A percentile compares a stretch with the other conserved stretches of the same genome.
phyloP scores from a whole-genome alignment of 228 moss, liverwort and hornwort genomes.

The Sphagnum fallax region DNA sequence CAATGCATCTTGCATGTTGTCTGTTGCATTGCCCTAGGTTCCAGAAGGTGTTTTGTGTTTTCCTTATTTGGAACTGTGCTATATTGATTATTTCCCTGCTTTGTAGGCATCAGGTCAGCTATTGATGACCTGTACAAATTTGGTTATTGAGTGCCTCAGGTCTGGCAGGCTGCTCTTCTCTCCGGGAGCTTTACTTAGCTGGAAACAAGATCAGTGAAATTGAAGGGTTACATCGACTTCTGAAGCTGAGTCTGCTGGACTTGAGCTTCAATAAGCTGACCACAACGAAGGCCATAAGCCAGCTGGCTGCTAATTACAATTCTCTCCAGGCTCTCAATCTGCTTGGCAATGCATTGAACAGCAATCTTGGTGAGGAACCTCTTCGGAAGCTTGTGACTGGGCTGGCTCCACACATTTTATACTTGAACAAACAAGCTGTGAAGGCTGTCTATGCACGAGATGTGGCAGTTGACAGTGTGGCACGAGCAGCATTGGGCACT shows the following conservation, averaged over 20 bases:
- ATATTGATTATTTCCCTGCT: no score
- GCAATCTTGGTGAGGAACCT: constrained; percentile 39
- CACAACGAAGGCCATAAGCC: constrained; percentile 22
- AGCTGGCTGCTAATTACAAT: constrained; percentile 37
- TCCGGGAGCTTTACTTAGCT: constrained; percentile 31
- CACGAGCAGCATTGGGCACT: constrained; percentile 23
- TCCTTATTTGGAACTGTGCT: no score
- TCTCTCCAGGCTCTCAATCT: constrained; percentile 35
- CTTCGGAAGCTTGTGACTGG: constrained; percentile 26
- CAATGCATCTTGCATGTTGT: no score
- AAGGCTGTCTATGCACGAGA: constrained; percentile 26
- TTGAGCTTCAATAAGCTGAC: constrained; percentile 42
- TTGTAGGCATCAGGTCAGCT: no score
- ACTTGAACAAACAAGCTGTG: constrained; percentile 39
- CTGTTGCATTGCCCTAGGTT: no score
- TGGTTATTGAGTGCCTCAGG: constrained; percentile 9
- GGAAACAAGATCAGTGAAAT: constrained; percentile 52
- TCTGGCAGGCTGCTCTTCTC: constrained; percentile 30
- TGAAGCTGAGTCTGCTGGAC: constrained; percentile 33
- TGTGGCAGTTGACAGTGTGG: constrained; percentile 11
- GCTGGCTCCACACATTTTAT: constrained; percentile 22
- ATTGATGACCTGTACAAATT: no score
- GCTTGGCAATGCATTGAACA: constrained; percentile 28
- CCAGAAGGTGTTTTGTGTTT: no score
- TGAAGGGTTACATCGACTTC: constrained; percentile 37